phyloP scores from a whole-genome alignment of 257 asterid genomes.

The Fraxinus pennsylvanica region DNA sequence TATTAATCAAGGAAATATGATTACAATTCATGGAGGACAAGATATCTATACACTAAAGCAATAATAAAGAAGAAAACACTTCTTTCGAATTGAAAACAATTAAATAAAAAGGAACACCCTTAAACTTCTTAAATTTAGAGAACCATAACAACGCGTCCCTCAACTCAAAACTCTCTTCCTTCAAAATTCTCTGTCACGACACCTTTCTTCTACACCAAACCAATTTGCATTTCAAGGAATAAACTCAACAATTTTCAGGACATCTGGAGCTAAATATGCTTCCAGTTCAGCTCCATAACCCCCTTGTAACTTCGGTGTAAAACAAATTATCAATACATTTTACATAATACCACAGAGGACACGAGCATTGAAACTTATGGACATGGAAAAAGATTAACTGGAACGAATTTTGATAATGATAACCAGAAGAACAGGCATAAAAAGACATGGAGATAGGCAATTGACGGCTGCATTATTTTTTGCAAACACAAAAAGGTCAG shows the following conservation, averaged over 20 bases:
- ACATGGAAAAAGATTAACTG: slow-evolving; percentile 5
- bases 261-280: not conserved
- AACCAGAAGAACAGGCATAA: slow-evolving; percentile 13
- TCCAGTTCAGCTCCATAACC: not conserved
- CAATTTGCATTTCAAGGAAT: not conserved
- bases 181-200: not conserved
- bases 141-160: not conserved
- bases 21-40: not conserved
- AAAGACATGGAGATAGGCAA: not conserved
- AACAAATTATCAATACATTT: slow-evolving; percentile 1
- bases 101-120: not conserved
- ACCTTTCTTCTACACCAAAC: not conserved
- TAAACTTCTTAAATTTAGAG: not conserved
- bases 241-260: not conserved
- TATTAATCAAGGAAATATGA: not conserved
- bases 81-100: not conserved
- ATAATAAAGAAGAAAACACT: not conserved
- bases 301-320: not conserved
- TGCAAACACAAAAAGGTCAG: slow-evolving; percentile 10
- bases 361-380: slow-evolving; percentile 4
- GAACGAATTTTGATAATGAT: not conserved
- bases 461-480: slow-evolving; percentile 11
- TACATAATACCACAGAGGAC: slow-evolving; percentile 4
- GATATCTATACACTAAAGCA: not conserved
- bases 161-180: not conserved